These are phyloP conservation scores for Symbiotaphrina buchneri DNA, from an alignment of 495 filamentous ascomycete genomes.

Conservation along the genomic window DNA sequence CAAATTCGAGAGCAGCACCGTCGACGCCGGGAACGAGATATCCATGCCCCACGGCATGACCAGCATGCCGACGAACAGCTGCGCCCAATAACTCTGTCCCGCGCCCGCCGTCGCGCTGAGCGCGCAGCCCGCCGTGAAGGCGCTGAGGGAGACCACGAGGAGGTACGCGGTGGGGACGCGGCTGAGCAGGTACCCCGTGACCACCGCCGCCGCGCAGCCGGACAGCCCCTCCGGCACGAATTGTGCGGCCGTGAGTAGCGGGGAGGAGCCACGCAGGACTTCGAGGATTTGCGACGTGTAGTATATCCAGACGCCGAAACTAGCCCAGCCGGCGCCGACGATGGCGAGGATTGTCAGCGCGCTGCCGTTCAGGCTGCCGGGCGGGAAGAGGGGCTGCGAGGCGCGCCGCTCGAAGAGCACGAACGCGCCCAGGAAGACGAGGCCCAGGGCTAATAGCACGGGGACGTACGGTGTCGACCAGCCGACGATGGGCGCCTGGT, in stretches of 20 bases:
- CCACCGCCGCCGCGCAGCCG: conserved; percentile 24
- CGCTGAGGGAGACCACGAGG: conserved; percentile 24
- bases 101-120: conserved; percentile 21
- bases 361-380: conserved; percentile 22
- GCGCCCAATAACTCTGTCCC: conserved; percentile 32
- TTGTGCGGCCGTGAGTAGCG: conserved; percentile 24
- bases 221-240: conserved; percentile 19
- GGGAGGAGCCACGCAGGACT: conserved; percentile 19
- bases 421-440: conserved; percentile 26
- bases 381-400: conserved; percentile 29
- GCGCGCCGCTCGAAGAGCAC: conserved; percentile 22
- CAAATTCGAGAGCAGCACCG: conserved; percentile 32
- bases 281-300: conserved; percentile 33
- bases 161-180: conserved; percentile 19
- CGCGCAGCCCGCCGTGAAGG: conserved; percentile 11
- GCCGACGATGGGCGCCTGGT: conserved; percentile 33
- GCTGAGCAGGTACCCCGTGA: conserved; percentile 22
- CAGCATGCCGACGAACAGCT: conserved; percentile 29
- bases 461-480: conserved; percentile 31
- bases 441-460: conserved; percentile 28
- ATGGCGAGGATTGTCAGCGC: conserved; percentile 28
- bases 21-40: conserved; percentile 33
- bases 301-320: conserved; percentile 36
- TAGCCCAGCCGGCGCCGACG: conserved; percentile 32
- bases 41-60: conserved; percentile 41